Evolutionary conservation across 1,139 yeast species (phyloP).

Genomic region (Debaryomyces subglobosus): DNA sequence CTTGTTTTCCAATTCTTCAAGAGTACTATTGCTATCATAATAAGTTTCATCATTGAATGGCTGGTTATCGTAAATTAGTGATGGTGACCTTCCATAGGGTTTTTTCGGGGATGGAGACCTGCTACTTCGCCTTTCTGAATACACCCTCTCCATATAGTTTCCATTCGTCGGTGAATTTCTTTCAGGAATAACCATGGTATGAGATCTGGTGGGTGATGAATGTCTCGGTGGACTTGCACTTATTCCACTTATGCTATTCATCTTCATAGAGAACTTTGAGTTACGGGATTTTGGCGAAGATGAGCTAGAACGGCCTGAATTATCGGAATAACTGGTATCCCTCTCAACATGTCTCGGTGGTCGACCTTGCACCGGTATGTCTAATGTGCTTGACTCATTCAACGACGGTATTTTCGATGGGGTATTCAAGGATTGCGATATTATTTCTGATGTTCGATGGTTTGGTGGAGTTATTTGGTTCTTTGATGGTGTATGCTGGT

Average conservation of each 20-base stretch:
- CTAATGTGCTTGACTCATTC: conserved; percentile 6
- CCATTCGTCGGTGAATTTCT: conserved; percentile 8
- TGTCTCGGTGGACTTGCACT: conserved; percentile 4
- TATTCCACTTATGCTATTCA: not conserved
- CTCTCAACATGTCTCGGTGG: not conserved
- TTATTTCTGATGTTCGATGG: conserved; percentile 15
- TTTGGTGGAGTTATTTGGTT: conserved; percentile 7
- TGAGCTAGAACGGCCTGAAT: not conserved
- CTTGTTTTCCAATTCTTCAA: conserved; percentile 15
- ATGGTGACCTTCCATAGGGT: conserved; percentile 19
- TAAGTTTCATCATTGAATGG: not conserved
- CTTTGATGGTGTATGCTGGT: conserved; percentile 5
- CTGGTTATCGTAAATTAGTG: conserved; percentile 13
- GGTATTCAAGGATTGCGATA: conserved; percentile 17
- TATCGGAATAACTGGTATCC: conserved; percentile 2
- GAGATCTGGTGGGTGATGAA: conserved; percentile 11
- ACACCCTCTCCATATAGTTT: conserved; percentile 5
- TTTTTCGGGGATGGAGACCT: conserved; percentile 40
- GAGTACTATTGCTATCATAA: conserved; percentile 9
- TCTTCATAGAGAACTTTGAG: conserved; percentile 1
- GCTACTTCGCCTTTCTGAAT: conserved; percentile 18
- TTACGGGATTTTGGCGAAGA: conserved; percentile 8
- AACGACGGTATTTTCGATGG: conserved; percentile 24
- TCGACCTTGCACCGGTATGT: not conserved
- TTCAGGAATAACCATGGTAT: conserved; percentile 13